Percentiles rank a stretch among this genome's conserved stretches.
Evolutionary conservation across 352 stramenopile species (phyloP).

Genomic region (Elongisporangium senticosum): DNA sequence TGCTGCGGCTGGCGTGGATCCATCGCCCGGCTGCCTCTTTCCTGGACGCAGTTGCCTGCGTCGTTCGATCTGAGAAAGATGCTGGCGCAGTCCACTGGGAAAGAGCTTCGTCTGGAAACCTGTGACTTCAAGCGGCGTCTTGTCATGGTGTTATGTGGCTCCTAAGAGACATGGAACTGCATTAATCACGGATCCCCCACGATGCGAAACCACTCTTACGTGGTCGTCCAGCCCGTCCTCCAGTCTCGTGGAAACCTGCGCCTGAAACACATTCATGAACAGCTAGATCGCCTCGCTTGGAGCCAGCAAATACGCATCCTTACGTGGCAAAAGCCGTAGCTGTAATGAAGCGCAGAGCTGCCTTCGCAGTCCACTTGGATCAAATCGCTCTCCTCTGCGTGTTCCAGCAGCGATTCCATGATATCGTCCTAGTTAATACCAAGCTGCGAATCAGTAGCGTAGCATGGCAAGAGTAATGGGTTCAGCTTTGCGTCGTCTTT

Average conservation of each 20-base stretch:
- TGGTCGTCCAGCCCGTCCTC: slow-evolving; percentile 33
- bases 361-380: slow-evolving; percentile 23
- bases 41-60: neutral
- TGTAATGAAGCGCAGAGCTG: slow-evolving; percentile 60
- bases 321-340: slow-evolving; percentile 61
- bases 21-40: neutral
- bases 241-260: slow-evolving; percentile 32
- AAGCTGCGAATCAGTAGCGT: neutral
- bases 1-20: neutral
- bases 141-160: slow-evolving; percentile 41
- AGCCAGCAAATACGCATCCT: neutral
- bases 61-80: neutral
- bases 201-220: slow-evolving; percentile 3
- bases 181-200: no score
- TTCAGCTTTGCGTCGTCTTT: neutral
- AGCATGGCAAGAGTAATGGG: neutral
- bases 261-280: slow-evolving; percentile 5
- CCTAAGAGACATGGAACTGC: neutral
- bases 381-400: slow-evolving; percentile 16
- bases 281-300: neutral
- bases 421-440: slow-evolving; percentile 16
- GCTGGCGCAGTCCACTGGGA: slow-evolving; percentile 20
- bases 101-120: slow-evolving; percentile 37
- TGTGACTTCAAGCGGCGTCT: slow-evolving; percentile 38
- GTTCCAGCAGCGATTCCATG: slow-evolving; percentile 34